Base-by-base conservation (phyloP, 179 eudicot species). In the Dionaea muscipula region DNA sequence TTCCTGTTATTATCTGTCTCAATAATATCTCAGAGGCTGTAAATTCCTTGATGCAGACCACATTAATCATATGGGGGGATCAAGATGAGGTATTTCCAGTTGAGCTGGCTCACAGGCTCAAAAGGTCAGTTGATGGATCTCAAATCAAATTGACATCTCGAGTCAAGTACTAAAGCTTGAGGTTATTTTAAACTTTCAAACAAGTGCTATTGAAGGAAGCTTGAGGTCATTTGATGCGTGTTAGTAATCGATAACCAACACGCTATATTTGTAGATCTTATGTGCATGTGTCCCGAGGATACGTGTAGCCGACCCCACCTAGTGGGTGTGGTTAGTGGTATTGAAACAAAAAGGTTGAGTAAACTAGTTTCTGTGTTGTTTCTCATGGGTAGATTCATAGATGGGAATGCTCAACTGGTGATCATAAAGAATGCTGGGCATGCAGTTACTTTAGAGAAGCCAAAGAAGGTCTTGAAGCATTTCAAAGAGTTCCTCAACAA, bases 381-480 rank as follows among this genome's bases (percentile, higher is more conserved):
- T 31, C 35, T n/a, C 35, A 31, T 31, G 35, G 10, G 10, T 71
- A 86, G 94, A 75, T 75, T 78, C 61, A 43, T 84, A 38, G 88
- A 73, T 14, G 78, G 71, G 36, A 77, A 65, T 21, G 77, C 94
- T 11, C 26, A 84, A 56, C 72, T 86, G 15, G 86, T 77, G 36
- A 38, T 77, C 26, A 35, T 84, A 13, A 70, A 84, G 73, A 67
- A 81, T 47, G 77, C 83, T 58, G 95, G 95, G 43, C 94, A 86
- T 46, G 95, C 94, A 7, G 47, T 84, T 6, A 84, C 79, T 62
- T 44, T 74, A 27, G 95, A 86, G 78, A 81, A 73, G 59, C 68
- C 86, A 0, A 86, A 81, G 58, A 70, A 65, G 49, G 22, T 83
- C 13, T 75, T 55, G 71, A 68, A 75, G 55, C 68, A 70, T 63